phyloP scores from a whole-genome alignment of 1,284 basidiomycete genomes.

The Cryptococcus sp. region DNA sequence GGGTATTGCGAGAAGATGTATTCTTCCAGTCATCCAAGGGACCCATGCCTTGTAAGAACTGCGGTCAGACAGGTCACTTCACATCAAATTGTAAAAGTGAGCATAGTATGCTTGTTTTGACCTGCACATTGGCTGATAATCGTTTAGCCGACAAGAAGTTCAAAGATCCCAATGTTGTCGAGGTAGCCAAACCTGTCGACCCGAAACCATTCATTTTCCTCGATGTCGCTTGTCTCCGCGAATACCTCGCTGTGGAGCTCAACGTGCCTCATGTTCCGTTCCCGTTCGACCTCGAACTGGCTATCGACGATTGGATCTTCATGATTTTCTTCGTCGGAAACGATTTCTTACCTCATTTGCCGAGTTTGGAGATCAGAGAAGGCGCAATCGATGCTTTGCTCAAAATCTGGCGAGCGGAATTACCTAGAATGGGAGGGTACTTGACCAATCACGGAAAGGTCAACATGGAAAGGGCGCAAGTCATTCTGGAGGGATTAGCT shows the following conservation, averaged over 20 bases:
- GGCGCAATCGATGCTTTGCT: slow-evolving; percentile 96
- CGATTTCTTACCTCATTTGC: slow-evolving; percentile 97
- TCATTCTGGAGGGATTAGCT: slow-evolving; percentile 93
- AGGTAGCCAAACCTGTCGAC: slow-evolving; percentile 65
- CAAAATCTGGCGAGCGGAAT: slow-evolving; percentile 90
- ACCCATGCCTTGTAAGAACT: slow-evolving; percentile 73
- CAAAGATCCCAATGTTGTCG: slow-evolving; percentile 60
- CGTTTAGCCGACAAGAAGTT: slow-evolving; percentile 51
- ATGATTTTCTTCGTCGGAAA: slow-evolving; percentile 99
- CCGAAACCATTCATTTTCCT: slow-evolving; percentile 99
- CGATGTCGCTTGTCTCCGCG: slow-evolving; percentile 90
- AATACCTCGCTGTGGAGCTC: slow-evolving; percentile 96
- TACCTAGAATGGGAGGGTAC: slow-evolving; percentile 95
- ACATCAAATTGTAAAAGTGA: slow-evolving; percentile 84
- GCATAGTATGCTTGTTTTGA: slow-evolving; percentile 5
- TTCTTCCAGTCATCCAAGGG: slow-evolving; percentile 80
- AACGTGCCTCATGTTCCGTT: slow-evolving; percentile 75
- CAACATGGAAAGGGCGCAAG: slow-evolving; percentile 80
- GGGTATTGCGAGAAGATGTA: slow-evolving; percentile 96
- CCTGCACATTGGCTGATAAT: background rate
- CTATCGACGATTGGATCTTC: slow-evolving; percentile 99
- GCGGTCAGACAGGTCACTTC: slow-evolving; percentile 91
- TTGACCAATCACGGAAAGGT: slow-evolving; percentile 90
- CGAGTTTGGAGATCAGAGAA: slow-evolving; percentile 97
- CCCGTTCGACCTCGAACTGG: slow-evolving; percentile 92